These are phyloP conservation scores for Boletus rubropictus DNA, from an alignment of 768 basidiomycete genomes.

Conservation along the genomic window DNA sequence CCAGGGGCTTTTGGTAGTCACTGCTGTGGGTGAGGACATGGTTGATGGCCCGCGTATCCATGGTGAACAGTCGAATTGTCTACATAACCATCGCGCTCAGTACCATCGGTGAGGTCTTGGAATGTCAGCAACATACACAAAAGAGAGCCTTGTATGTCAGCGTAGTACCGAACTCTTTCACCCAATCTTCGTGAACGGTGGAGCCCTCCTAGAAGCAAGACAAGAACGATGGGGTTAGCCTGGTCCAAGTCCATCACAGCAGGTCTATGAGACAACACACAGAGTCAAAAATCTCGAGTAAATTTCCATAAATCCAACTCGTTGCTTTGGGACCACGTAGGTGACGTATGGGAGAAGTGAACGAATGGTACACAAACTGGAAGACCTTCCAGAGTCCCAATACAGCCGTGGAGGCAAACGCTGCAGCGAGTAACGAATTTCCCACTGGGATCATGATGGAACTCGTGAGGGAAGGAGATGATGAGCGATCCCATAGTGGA, in stretches of 20 bases:
- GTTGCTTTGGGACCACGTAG: conserved; percentile 42
- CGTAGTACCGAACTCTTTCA: conserved; percentile 9
- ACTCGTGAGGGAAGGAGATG: no score
- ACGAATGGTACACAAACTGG: conserved; percentile 27
- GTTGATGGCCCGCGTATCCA: conserved; percentile 56
- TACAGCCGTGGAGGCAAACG: background rate
- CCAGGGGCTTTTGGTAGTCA: conserved; percentile 44
- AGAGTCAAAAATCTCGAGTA: conserved; percentile 39
- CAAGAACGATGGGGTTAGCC: background rate
- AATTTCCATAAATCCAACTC: conserved; percentile 46
- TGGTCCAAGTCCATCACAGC: background rate
- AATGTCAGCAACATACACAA: background rate
- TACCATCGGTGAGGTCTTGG: no score
- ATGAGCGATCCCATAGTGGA: no score
- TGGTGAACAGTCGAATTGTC: conserved; percentile 44
- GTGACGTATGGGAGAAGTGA: conserved; percentile 39
- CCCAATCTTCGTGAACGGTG: conserved; percentile 14
- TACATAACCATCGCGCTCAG: conserved; percentile 7
- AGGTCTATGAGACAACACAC: conserved; percentile 23
- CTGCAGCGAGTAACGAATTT: background rate
- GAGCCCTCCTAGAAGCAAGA: conserved; percentile 3
- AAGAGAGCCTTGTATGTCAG: conserved; percentile 11
- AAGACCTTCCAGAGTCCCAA: conserved; percentile 9
- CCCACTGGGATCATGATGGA: conserved; percentile 6
- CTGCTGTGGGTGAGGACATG: conserved; percentile 51